Evolutionary conservation across 148 eudicot species (phyloP).

Genomic region (Cornus kousa): DNA sequence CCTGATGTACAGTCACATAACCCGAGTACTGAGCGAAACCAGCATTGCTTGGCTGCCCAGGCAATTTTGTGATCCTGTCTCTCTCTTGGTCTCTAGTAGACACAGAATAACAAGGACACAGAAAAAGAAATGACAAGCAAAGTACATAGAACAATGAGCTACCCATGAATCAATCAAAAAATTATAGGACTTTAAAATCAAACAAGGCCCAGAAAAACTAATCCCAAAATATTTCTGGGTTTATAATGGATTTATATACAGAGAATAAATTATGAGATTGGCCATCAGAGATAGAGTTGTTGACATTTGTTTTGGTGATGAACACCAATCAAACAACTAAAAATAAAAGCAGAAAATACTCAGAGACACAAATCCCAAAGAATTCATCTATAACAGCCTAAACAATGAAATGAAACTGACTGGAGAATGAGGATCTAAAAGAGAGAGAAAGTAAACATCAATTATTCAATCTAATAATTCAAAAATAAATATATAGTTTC

Average conservation of each 20-base stretch:
- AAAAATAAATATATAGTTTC: too few species aligned
- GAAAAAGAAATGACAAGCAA: constrained; percentile 24
- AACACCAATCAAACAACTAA: too few species aligned
- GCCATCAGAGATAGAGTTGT: not conserved
- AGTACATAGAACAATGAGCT: constrained; percentile 17
- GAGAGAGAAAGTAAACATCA: too few species aligned
- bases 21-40: constrained; percentile 76
- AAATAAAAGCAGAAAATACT: not conserved
- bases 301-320: too few species aligned
- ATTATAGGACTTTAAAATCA: not conserved
- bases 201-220: constrained; percentile 14
- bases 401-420: too few species aligned
- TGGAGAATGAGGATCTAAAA: too few species aligned
- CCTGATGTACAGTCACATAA: constrained; percentile 69
- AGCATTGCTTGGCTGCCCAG: constrained; percentile 80
- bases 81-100: constrained; percentile 45
- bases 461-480: too few species aligned
- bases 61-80: constrained; percentile 61
- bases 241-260: constrained; percentile 16
- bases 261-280: not conserved
- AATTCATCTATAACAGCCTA: not conserved
- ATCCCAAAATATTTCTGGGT: constrained; percentile 17
- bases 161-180: constrained; percentile 29
- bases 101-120: constrained; percentile 26
- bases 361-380: constrained; percentile 30